Conservation (phyloP, 306 rosid species). For the Prunus fruticosa region DNA sequence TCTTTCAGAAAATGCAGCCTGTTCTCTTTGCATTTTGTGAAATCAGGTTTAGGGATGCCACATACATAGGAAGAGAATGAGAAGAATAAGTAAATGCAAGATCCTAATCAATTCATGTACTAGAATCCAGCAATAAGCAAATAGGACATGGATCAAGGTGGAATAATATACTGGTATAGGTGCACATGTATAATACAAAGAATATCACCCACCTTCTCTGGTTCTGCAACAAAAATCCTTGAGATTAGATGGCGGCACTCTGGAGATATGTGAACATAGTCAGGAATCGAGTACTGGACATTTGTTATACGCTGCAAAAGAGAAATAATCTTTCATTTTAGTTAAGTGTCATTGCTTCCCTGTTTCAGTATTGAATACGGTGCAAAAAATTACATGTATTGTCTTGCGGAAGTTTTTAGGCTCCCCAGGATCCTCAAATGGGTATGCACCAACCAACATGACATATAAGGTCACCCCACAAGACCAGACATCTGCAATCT, state of each 20-base stretch:
- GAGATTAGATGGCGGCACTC: conserved; percentile 88
- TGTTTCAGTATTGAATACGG: not conserved
- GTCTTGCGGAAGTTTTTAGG: conserved; percentile 96
- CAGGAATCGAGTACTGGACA: conserved; percentile 94
- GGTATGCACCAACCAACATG: conserved; percentile 98
- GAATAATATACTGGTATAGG: not conserved
- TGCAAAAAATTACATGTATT: conserved; percentile 51
- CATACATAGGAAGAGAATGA: not conserved
- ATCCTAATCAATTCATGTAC: not conserved
- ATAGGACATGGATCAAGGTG: not conserved
- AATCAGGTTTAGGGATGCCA: not conserved
- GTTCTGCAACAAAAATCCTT: conserved; percentile 86
- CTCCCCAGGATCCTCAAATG: conserved; percentile 94
- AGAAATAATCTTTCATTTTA: conserved; percentile 16
- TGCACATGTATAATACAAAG: not conserved
- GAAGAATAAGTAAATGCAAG: not conserved
- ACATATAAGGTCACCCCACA: conserved; percentile 98
- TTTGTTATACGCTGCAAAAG: conserved; percentile 81
- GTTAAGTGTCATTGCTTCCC: conserved; percentile 12
- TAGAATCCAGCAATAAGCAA: not conserved
- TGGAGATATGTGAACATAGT: conserved; percentile 82
- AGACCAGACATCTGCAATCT: conserved; percentile 99
- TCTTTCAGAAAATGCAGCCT: not conserved
- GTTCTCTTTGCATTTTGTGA: not conserved
- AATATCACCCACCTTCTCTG: conserved; percentile 55